Evolutionary conservation across 1,284 basidiomycete genomes (phyloP).

Genomic region (Apiotrichum domesticum): DNA sequence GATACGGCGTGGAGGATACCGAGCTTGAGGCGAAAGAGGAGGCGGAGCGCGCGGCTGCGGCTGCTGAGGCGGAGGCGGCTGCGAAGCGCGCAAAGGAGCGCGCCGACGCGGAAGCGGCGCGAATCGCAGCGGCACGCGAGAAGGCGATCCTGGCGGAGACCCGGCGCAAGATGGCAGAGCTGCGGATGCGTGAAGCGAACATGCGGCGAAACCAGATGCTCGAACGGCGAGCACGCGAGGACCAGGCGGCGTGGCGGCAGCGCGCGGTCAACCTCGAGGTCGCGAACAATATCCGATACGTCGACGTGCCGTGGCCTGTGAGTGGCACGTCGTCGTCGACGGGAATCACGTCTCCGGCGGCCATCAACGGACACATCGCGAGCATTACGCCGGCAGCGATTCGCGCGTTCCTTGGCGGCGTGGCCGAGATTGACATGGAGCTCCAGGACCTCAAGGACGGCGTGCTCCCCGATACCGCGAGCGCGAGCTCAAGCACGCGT

Average conservation of each 20-base stretch:
- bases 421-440: constrained; percentile 47
- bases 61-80: neutral
- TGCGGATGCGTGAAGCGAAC: neutral
- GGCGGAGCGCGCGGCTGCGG: neutral
- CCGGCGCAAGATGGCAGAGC: neutral
- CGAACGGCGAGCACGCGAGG: neutral
- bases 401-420: constrained; percentile 52
- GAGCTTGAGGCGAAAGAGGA: neutral
- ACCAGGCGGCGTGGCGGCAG: neutral
- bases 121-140: neutral
- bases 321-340: constrained; percentile 26
- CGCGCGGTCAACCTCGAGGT: constrained; percentile 1
- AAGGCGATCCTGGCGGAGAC: neutral
- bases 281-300: constrained; percentile 1
- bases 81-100: neutral
- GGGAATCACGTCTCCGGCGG: constrained; percentile 39
- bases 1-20: neutral
- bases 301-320: constrained; percentile 75
- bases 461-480: neutral
- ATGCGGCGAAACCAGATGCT: neutral
- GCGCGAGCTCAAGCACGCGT: neutral
- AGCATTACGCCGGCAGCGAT: constrained; percentile 53
- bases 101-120: neutral
- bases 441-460: constrained; percentile 28
- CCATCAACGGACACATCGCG: neutral